Evolutionary conservation across 1,139 yeast genomes (phyloP), one percentile per base, ranked within the genome.

Genomic region (Pichia sp.): DNA sequence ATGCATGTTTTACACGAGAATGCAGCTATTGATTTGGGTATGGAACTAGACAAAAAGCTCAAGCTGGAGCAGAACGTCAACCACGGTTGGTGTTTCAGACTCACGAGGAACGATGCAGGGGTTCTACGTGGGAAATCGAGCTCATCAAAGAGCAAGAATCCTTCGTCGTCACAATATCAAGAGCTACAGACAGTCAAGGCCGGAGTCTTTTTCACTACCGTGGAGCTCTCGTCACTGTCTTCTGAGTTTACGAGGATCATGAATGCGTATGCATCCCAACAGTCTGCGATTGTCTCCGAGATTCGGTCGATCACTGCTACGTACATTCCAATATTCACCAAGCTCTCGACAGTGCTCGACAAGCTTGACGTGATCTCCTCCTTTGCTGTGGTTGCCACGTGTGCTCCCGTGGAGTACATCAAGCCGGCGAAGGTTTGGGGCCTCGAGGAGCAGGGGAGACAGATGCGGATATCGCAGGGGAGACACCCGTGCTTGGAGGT

Each of bases 401-500:
- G 82, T 67, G 96, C 98, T 0, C 93, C 96, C 31, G 79, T 80
- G 36, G 90, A 95, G 15, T 93, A 87, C 67, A 82, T 83, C 1
- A 81, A 84, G 59, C 98, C 99, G 1, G 54, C 40, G 1, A 76
- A 67, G 46, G 67, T 79, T 54, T 80, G 84, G 62, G 81, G 82
- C 10, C 66, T 87, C 50, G 73, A 75, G 50, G 73, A 74, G 42
- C 49, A 52, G 6, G 61, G 69, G 1, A 81, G 96, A 57, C 75
- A 73, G 53, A 77, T 90, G 2, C 70, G 77, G 11, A 75, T 93
- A 41, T 75, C 75, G 52, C 86, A 82, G 43, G 90, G 97, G 0
- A 80, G 99, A 60, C 99, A 93, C 67, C 99, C 99, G 6, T 89
- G 96, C 58, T 78, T 93, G 64, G 99, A 93, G 68, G 87, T 84